phyloP scores from a whole-genome alignment of 805 yeast species.

The Kazachstania kunashirensis region DNA sequence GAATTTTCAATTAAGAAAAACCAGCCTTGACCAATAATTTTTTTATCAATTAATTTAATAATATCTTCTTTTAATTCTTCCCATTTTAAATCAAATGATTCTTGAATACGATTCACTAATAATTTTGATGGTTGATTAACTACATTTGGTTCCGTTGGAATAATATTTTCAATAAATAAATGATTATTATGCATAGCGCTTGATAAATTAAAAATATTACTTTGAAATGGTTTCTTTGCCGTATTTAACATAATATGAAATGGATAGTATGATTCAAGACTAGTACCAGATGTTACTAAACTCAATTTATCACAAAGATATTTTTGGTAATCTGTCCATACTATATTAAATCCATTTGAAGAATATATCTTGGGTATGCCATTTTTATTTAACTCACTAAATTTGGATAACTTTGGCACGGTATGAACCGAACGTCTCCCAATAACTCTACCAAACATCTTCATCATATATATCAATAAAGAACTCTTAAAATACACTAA shows the following conservation, averaged over 20 bases:
- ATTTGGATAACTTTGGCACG: slow-evolving; percentile 24
- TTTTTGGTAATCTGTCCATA: slow-evolving; percentile 78
- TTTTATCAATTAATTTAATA: slow-evolving; percentile 39
- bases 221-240: slow-evolving; percentile 54
- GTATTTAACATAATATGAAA: slow-evolving; percentile 60
- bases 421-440: slow-evolving; percentile 25
- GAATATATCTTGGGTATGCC: slow-evolving; percentile 27
- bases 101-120: slow-evolving; percentile 30
- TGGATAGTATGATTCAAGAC: slow-evolving; percentile 66
- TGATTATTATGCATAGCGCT: slow-evolving; percentile 91
- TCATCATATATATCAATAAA: no score
- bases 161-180: slow-evolving; percentile 59
- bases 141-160: slow-evolving; percentile 10
- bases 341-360: slow-evolving; percentile 50
- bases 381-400: slow-evolving; percentile 8
- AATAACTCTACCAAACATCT: slow-evolving; percentile 15
- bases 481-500: no score
- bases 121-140: slow-evolving; percentile 30
- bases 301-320: slow-evolving; percentile 51
- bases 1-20: slow-evolving; percentile 57
- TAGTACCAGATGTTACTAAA: slow-evolving; percentile 64
- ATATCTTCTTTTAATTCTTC: slow-evolving; percentile 44
- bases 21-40: slow-evolving; percentile 58
- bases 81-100: slow-evolving; percentile 28
- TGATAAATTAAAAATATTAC: slow-evolving; percentile 72